These are phyloP conservation scores for Rhodotorula sp. DNA, from an alignment of 1,284 basidiomycete genomes.

Conservation along the genomic window DNA sequence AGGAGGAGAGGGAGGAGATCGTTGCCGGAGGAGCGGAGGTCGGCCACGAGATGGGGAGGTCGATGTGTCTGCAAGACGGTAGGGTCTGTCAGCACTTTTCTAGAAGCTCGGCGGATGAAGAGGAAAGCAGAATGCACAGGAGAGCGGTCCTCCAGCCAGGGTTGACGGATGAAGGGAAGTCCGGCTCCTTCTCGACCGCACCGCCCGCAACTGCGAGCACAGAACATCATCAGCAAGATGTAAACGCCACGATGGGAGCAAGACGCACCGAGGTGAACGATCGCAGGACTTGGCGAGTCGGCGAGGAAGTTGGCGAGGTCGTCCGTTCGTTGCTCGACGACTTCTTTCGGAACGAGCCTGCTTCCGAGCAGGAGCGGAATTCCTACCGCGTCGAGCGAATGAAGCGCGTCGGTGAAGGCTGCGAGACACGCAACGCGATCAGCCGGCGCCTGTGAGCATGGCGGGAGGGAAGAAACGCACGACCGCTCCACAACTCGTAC, in stretches of 20 bases:
- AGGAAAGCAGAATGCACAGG: conserved; percentile 1
- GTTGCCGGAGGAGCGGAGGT: background rate
- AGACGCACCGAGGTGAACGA: conserved; percentile 25
- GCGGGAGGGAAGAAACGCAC: background rate
- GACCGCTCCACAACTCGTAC: conserved; percentile 14
- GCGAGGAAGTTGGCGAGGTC: conserved; percentile 14
- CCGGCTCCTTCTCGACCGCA: conserved; percentile 11
- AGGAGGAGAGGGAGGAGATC: conserved; percentile 8
- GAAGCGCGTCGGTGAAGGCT: conserved; percentile 16
- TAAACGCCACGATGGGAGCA: background rate
- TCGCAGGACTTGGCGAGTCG: background rate
- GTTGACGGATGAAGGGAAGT: conserved; percentile 21
- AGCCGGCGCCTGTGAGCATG: too few species aligned
- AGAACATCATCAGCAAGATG: background rate
- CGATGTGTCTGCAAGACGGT: conserved; percentile 11
- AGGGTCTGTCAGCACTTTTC: too few species aligned
- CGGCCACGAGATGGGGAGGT: conserved; percentile 23
- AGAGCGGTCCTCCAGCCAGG: conserved; percentile 20
- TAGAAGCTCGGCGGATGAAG: too few species aligned
- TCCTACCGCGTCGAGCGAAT: conserved; percentile 18
- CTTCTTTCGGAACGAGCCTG: conserved; percentile 13
- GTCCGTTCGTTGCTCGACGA: conserved; percentile 14
- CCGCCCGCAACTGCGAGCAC: conserved; percentile 13
- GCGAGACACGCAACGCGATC: background rate
- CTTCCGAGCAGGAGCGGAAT: conserved; percentile 22